Evolutionary conservation across 2,329 filamentous ascomycete species (phyloP).

Genomic region (Trichoderma koningiopsis): DNA sequence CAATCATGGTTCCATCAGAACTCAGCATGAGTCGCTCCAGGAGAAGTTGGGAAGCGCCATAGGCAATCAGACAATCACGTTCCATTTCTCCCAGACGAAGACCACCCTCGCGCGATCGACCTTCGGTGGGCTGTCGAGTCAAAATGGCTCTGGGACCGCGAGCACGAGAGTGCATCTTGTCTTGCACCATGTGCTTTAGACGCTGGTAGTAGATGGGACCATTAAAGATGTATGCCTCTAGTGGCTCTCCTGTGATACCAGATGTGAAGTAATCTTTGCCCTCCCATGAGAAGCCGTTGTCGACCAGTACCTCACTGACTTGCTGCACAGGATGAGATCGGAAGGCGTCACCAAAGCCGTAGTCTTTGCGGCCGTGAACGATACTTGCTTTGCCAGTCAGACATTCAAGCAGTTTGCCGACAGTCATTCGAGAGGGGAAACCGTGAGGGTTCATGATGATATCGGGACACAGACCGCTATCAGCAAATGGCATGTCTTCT

Average conservation of each 20-base stretch:
- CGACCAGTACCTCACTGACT: conserved; percentile 82
- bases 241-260: conserved; percentile 89
- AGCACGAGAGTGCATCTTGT: conserved; percentile 97
- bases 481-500: conserved; percentile 94
- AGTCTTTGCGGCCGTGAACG: conserved; percentile 80
- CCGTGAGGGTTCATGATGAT: conserved; percentile 99
- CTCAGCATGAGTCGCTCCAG: conserved; percentile 93
- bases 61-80: conserved; percentile 95
- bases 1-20: conserved; percentile 85
- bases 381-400: conserved; percentile 93
- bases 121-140: conserved; percentile 94
- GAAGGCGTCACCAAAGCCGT: conserved; percentile 81
- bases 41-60: conserved; percentile 89
- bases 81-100: conserved; percentile 97
- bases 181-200: conserved; percentile 99
- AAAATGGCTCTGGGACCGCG: conserved; percentile 88
- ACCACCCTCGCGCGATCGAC: conserved; percentile 88
- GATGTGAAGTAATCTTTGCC: conserved; percentile 97
- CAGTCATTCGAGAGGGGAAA: conserved; percentile 99
- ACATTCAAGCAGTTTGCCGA: conserved; percentile 95
- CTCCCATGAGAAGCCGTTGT: conserved; percentile 91
- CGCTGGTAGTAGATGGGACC: conserved; percentile 99
- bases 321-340: conserved; percentile 81
- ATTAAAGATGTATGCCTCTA: conserved; percentile 97
- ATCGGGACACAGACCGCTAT: conserved; percentile 87